phyloP scores from a whole-genome alignment of 352 stramenopile genomes.

The Phytopythium sindhum region DNA sequence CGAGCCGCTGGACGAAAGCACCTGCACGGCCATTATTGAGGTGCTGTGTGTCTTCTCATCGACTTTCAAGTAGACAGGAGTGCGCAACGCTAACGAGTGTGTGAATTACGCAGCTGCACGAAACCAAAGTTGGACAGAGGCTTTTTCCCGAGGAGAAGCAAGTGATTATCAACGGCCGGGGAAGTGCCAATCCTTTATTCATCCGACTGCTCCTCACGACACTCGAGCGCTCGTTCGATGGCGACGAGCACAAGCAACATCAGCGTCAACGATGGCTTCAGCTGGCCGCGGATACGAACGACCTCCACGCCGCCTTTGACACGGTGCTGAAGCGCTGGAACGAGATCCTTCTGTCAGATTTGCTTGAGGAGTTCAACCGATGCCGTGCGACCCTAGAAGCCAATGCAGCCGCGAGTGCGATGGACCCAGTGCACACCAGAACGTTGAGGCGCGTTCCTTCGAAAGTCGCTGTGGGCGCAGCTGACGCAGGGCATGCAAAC shows the following conservation, averaged over 20 bases:
- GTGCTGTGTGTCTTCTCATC: slow-evolving; percentile 14
- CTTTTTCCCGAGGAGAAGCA: slow-evolving; percentile 41
- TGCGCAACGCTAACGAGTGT: neutral
- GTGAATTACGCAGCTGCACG: slow-evolving; percentile 25
- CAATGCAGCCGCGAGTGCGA: neutral
- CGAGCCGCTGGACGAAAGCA: slow-evolving; percentile 61
- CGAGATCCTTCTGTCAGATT: slow-evolving; percentile 53
- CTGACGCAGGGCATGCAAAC: neutral
- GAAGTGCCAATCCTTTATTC: slow-evolving; percentile 70
- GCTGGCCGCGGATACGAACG: slow-evolving; percentile 24
- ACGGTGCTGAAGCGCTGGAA: slow-evolving; percentile 79
- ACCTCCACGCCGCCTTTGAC: slow-evolving; percentile 57
- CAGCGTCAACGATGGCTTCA: slow-evolving; percentile 45
- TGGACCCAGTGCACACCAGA: slow-evolving; percentile 4
- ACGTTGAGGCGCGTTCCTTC: slow-evolving; percentile 4
- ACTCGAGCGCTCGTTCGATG: slow-evolving; percentile 42
- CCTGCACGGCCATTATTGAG: slow-evolving; percentile 60
- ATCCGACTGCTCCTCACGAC: slow-evolving; percentile 59
- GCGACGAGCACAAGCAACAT: slow-evolving; percentile 12
- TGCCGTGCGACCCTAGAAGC: slow-evolving; percentile 14
- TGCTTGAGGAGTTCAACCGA: slow-evolving; percentile 34
- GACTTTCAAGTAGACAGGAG: neutral
- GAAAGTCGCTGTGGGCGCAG: neutral
- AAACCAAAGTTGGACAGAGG: slow-evolving; percentile 16
- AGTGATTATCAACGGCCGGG: slow-evolving; percentile 33